A percentile compares a stretch with the other conserved stretches of the same genome.
Conservation (phyloP, 2,329 filamentous ascomycete genomes). For the Colletotrichum liaoningense region DNA sequence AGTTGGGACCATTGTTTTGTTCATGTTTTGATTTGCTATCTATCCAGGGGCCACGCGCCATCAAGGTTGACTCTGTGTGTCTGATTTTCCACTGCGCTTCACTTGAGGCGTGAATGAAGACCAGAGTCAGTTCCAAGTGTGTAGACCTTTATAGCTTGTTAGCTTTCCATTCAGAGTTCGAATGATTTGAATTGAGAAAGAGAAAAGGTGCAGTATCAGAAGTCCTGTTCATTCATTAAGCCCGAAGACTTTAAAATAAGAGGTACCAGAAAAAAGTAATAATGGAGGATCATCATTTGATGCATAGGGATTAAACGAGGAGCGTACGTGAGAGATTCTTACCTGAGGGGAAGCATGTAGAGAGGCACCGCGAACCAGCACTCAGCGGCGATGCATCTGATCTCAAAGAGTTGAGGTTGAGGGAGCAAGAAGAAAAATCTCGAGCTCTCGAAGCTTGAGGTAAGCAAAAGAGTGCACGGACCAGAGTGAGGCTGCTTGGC, state of each 20-base stretch:
- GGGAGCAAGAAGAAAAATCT: slow-evolving; percentile 24
- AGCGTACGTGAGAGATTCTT: slow-evolving; percentile 42
- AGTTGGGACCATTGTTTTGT: not conserved
- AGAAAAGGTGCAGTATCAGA: slow-evolving; percentile 67
- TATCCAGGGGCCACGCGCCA: not conserved
- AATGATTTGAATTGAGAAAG: not conserved
- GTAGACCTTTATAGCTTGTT: not conserved
- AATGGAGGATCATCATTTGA: slow-evolving; percentile 79
- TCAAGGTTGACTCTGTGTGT: too few species aligned
- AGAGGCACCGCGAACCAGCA: not conserved
- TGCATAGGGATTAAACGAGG: slow-evolving; percentile 33
- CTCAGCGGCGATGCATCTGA: not conserved
- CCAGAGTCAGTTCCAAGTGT: not conserved
- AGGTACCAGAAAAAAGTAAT: slow-evolving; percentile 92
- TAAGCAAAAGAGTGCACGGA: slow-evolving; percentile 30
- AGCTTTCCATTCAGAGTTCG: not conserved
- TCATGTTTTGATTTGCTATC: slow-evolving; percentile 4
- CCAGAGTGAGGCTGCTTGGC: not conserved
- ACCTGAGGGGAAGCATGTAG: slow-evolving; percentile 40
- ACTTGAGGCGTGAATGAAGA: not conserved
- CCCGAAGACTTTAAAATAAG: slow-evolving; percentile 84
- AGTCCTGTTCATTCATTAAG: slow-evolving; percentile 88
- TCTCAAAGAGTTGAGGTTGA: slow-evolving; percentile 12
- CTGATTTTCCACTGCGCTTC: not conserved
- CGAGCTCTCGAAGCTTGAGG: slow-evolving; percentile 24